Conservation (phyloP, 441 rosid genomes). For the Kokia cookei region DNA sequence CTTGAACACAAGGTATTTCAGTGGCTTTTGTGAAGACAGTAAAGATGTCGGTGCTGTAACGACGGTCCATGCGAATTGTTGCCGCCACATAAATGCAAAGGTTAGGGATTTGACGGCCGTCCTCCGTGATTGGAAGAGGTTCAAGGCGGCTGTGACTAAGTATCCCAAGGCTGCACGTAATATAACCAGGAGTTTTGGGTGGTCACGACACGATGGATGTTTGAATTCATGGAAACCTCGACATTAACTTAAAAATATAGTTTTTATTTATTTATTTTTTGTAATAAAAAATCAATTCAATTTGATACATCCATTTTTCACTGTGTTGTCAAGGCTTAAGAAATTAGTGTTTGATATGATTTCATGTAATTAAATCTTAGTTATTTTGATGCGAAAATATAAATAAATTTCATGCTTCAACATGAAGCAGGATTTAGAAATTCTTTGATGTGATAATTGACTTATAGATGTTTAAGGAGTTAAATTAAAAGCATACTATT, state of each 20-base stretch:
- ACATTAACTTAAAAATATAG: background rate
- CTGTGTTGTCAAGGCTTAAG: no score
- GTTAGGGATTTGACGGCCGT: constrained; percentile 43
- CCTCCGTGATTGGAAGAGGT: constrained; percentile 65
- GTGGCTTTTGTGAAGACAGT: constrained; percentile 72
- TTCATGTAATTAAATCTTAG: no score
- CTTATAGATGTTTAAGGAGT: no score
- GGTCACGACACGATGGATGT: constrained; percentile 45
- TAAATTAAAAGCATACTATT: no score
- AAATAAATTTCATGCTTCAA: no score
- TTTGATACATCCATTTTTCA: background rate
- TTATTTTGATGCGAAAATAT: no score
- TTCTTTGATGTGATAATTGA: no score
- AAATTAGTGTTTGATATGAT: no score
- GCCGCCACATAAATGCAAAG: constrained; percentile 64
- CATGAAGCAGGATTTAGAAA: no score
- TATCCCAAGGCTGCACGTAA: background rate
- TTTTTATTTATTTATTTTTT: background rate
- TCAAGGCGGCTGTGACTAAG: constrained; percentile 6
- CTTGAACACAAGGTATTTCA: constrained; percentile 46
- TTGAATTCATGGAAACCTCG: constrained; percentile 31
- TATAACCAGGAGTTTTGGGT: constrained; percentile 11
- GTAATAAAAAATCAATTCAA: background rate
- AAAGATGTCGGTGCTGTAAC: constrained; percentile 32
- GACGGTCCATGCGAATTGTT: constrained; percentile 81